These are phyloP conservation scores for Dactylonectria macrodidyma DNA, from an alignment of 2,329 filamentous ascomycete species.

Conservation along the genomic window DNA sequence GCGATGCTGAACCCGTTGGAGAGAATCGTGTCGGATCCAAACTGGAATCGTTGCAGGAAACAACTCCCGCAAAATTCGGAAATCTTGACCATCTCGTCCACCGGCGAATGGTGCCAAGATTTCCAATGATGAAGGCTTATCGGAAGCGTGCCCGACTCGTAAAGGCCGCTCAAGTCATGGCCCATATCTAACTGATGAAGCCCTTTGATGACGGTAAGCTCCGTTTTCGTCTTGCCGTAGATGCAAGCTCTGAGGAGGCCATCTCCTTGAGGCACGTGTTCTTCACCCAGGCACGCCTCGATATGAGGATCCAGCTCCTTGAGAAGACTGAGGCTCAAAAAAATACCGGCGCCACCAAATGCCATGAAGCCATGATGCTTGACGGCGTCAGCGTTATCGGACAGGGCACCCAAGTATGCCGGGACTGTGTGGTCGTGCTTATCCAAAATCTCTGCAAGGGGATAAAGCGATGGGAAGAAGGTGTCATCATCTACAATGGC, in stretches of 20 bases:
- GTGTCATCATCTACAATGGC: conserved; percentile 75
- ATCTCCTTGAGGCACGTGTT: conserved; percentile 61
- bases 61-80: conserved; percentile 71
- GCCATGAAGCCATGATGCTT: conserved; percentile 70
- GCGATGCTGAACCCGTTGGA: conserved; percentile 73
- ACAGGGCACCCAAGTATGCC: conserved; percentile 70
- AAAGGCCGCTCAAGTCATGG: conserved; percentile 71
- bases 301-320: conserved; percentile 62
- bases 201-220: conserved; percentile 68
- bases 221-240: conserved; percentile 66
- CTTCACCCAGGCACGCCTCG: conserved; percentile 60
- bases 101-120: conserved; percentile 68
- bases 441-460: conserved; percentile 63
- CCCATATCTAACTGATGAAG: conserved; percentile 72
- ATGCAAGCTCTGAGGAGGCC: conserved; percentile 71
- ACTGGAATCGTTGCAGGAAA: conserved; percentile 69
- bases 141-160: conserved; percentile 69
- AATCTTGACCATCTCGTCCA: conserved; percentile 65
- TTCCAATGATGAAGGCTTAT: conserved; percentile 76
- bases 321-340: conserved; percentile 68
- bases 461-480: conserved; percentile 71
- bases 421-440: conserved; percentile 64
- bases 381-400: conserved; percentile 69
- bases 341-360: conserved; percentile 73
- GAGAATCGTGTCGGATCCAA: conserved; percentile 63